phyloP scores from a whole-genome alignment of 2,329 filamentous ascomycete species.

The Amylocarpus encephaloides region DNA sequence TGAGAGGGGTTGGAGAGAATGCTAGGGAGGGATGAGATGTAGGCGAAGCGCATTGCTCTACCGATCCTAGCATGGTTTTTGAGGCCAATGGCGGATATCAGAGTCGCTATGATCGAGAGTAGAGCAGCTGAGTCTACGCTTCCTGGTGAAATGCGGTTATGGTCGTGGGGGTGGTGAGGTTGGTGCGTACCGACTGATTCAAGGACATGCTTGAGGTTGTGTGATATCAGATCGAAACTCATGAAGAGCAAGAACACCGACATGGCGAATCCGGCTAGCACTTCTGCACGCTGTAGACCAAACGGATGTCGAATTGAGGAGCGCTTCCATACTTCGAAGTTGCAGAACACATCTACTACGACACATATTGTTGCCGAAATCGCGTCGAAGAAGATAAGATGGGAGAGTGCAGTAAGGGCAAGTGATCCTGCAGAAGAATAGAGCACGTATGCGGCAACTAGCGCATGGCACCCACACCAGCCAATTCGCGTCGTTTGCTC shows the following conservation, averaged over 20 bases:
- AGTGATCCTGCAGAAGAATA: slow-evolving; percentile 81
- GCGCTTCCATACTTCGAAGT: slow-evolving; percentile 96
- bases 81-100: slow-evolving; percentile 79
- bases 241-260: slow-evolving; percentile 96
- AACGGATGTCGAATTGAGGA: slow-evolving; percentile 92
- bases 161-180: slow-evolving; percentile 62
- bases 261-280: slow-evolving; percentile 92
- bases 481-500: slow-evolving; percentile 77
- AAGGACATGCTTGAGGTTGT: slow-evolving; percentile 88
- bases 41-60: slow-evolving; percentile 80
- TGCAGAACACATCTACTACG: slow-evolving; percentile 83
- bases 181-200: slow-evolving; percentile 65
- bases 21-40: slow-evolving; percentile 73
- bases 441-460: slow-evolving; percentile 77
- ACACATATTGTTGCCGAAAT: slow-evolving; percentile 88
- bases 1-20: slow-evolving; percentile 94
- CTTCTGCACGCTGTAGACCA: slow-evolving; percentile 83
- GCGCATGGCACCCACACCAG: slow-evolving; percentile 86
- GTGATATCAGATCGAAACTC: slow-evolving; percentile 89
- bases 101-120: slow-evolving; percentile 73
- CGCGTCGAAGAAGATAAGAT: slow-evolving; percentile 92
- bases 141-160: slow-evolving; percentile 65
- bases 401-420: slow-evolving; percentile 85
- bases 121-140: slow-evolving; percentile 75
- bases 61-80: slow-evolving; percentile 90